Conservation (phyloP, 2,329 filamentous ascomycete genomes). For the Trichophyton equinum region DNA sequence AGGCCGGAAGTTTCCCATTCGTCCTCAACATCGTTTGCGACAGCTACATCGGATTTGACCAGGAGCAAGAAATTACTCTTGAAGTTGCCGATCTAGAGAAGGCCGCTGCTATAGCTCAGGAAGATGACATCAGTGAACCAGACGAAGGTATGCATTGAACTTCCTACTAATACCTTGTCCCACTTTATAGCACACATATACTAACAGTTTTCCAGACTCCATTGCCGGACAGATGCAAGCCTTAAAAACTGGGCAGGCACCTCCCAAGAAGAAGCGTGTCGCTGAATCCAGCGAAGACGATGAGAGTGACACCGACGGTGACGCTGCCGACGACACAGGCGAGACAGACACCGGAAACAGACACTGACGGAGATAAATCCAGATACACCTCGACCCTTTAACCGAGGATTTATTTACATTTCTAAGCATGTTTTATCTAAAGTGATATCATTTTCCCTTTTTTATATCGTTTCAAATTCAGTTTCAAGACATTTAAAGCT, state of each 20-base stretch:
- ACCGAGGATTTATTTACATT: neutral
- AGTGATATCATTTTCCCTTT: neutral
- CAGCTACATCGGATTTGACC: slow-evolving; percentile 88
- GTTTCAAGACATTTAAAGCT: neutral
- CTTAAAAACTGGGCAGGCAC: slow-evolving; percentile 56
- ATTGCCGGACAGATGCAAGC: slow-evolving; percentile 83
- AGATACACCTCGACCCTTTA: neutral
- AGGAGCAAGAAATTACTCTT: slow-evolving; percentile 78
- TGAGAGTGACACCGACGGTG: slow-evolving; percentile 53
- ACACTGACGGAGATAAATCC: slow-evolving; percentile 54
- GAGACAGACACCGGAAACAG: slow-evolving; percentile 62
- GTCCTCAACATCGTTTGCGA: slow-evolving; percentile 89
- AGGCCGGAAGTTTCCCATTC: slow-evolving; percentile 86
- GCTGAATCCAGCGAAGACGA: slow-evolving; percentile 53
- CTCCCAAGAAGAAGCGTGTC: slow-evolving; percentile 41
- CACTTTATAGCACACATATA: slow-evolving; percentile 16
- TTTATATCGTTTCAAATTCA: neutral
- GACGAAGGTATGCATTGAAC: slow-evolving; percentile 69
- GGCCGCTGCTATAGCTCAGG: slow-evolving; percentile 63
- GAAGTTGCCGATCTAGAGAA: slow-evolving; percentile 81
- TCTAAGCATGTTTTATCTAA: neutral
- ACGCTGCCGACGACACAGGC: slow-evolving; percentile 42
- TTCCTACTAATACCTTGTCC: neutral
- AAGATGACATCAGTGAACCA: slow-evolving; percentile 94
- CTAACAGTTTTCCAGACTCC: slow-evolving; percentile 48